A percentile compares a stretch with the other conserved stretches of the same genome.
phyloP scores from a whole-genome alignment of 2,329 filamentous ascomycete genomes.

The Epichloe coenophiala region DNA sequence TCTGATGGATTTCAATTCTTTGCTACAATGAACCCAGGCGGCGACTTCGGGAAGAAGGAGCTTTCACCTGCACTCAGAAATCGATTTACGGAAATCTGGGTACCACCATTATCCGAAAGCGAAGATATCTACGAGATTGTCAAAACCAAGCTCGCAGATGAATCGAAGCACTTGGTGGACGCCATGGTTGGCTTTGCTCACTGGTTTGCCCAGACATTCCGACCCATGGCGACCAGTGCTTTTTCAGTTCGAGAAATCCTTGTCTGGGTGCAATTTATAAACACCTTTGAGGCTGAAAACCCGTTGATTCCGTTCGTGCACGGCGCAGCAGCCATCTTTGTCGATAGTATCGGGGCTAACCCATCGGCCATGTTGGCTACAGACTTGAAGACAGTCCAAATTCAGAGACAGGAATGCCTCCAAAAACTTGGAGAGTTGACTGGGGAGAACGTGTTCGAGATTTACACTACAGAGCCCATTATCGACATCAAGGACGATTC shows the following conservation, averaged over 20 bases:
- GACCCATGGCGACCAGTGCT: conserved; percentile 56
- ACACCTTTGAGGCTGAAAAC: conserved; percentile 42
- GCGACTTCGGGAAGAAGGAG: conserved; percentile 96
- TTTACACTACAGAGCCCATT: conserved; percentile 52
- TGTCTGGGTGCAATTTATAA: conserved; percentile 88
- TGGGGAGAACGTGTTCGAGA: conserved; percentile 41
- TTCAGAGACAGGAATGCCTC: conserved; percentile 62
- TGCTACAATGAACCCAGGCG: conserved; percentile 97
- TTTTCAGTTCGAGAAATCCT: conserved; percentile 89
- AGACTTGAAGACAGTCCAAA: conserved; percentile 52
- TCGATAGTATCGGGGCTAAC: conserved; percentile 90
- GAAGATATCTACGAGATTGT: conserved; percentile 86
- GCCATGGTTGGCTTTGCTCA: conserved; percentile 75
- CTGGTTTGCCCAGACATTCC: conserved; percentile 82
- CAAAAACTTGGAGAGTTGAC: conserved; percentile 57
- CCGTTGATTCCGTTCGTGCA: conserved; percentile 47
- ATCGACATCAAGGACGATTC: conserved; percentile 37
- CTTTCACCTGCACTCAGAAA: conserved; percentile 90
- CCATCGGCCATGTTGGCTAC: conserved; percentile 75
- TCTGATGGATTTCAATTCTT: conserved; percentile 81
- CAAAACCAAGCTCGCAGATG: conserved; percentile 51
- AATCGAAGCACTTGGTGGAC: conserved; percentile 43
- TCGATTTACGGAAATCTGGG: conserved; percentile 98
- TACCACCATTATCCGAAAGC: conserved; percentile 70
- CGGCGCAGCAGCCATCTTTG: conserved; percentile 87